Conservation (phyloP, 179 eudicot species). For the Actinidia arguta region DNA sequence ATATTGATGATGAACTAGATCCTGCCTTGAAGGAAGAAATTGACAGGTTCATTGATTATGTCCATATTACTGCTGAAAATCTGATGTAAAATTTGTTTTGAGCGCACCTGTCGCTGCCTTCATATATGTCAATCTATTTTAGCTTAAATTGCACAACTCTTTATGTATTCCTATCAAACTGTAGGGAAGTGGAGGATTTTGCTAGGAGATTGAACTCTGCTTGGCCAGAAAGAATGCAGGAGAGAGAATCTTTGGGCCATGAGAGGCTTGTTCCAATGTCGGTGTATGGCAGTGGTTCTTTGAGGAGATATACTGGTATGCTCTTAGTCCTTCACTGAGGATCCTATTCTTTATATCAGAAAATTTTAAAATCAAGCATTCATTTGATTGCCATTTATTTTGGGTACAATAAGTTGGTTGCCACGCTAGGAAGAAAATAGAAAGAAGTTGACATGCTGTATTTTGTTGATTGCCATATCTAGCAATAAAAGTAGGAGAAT, state of each 20-base stretch:
- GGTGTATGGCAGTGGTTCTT: conserved; percentile 48
- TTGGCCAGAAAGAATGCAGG: conserved; percentile 79
- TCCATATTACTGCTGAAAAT: not conserved
- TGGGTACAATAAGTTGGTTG: not conserved
- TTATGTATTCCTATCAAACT: conserved; percentile 6
- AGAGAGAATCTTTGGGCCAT: conserved; percentile 53
- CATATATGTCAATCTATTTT: not conserved
- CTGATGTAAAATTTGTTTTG: no score
- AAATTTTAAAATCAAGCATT: not conserved
- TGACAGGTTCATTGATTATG: conserved; percentile 62
- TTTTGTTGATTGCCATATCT: not conserved
- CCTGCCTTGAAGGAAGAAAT: conserved; percentile 85
- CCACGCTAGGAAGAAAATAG: not conserved
- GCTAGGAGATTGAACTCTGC: conserved; percentile 70
- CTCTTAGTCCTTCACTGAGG: conserved; percentile 18
- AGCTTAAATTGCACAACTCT: not conserved
- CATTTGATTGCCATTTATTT: not conserved
- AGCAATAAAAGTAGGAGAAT: not conserved
- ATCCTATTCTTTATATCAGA: not conserved
- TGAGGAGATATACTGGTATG: conserved; percentile 53
- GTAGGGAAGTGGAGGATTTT: conserved; percentile 74
- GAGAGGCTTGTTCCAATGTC: conserved; percentile 45
- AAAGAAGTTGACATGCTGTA: no score
- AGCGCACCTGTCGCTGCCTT: not conserved
- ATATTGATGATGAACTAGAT: conserved; percentile 53